Percentiles rank a stretch among this genome's conserved stretches.
Conservation (phyloP, 106 monocot species). For the Ottelia alismoides region DNA sequence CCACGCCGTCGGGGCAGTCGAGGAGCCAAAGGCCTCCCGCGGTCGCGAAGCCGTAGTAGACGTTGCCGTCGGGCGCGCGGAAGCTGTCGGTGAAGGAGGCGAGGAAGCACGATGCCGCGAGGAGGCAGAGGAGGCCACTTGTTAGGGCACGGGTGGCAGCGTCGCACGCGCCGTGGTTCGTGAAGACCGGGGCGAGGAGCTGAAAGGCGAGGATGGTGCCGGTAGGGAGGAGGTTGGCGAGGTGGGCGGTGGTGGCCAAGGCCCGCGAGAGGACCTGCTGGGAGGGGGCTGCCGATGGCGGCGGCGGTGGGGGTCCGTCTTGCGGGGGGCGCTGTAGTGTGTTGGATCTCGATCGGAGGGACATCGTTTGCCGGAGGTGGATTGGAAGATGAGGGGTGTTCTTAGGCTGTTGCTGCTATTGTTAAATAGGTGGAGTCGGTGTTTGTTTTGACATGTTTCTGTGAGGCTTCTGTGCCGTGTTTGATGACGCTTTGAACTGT, state of each 20-base stretch:
- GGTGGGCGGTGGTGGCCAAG: constrained; percentile 38
- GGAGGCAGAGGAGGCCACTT: constrained; percentile 31
- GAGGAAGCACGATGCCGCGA: constrained; percentile 43
- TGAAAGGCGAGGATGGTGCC: constrained; percentile 88
- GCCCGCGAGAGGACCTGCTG: no score
- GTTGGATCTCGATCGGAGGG: no score
- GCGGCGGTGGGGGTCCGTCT: no score
- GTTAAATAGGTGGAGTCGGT: no score
- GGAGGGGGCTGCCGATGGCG: constrained; percentile 2
- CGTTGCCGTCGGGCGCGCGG: constrained; percentile 16
- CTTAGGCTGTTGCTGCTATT: no score
- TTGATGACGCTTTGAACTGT: no score
- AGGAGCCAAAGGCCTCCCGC: constrained; percentile 50
- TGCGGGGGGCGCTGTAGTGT: no score
- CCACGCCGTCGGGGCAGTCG: constrained; percentile 14
- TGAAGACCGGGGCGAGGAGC: constrained; percentile 57
- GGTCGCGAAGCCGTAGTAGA: constrained; percentile 67
- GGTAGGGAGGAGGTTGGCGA: constrained; percentile 82
- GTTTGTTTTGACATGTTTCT: no score
- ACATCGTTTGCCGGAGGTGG: no score
- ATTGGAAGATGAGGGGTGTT: no score
- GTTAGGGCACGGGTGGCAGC: constrained; percentile 29
- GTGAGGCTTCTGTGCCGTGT: no score
- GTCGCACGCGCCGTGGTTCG: constrained; percentile 72
- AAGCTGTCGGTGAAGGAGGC: constrained; percentile 84